These are phyloP conservation scores for Biscogniauxia sp. DNA, from an alignment of 2,329 filamentous ascomycete genomes.

Conservation along the genomic window DNA sequence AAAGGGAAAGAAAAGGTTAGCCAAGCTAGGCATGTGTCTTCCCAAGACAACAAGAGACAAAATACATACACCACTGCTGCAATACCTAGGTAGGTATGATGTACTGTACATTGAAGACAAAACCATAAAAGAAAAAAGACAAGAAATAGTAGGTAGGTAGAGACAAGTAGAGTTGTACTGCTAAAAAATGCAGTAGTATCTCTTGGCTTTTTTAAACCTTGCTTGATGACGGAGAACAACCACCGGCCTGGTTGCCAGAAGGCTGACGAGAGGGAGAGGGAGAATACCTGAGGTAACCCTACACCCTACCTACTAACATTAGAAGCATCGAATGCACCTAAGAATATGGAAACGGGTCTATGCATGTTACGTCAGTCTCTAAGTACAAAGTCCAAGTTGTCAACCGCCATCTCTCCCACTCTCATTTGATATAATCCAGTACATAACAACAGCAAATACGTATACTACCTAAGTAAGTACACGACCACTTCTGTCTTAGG, in stretches of 20 bases:
- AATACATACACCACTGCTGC: background rate
- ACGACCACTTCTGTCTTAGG: no score
- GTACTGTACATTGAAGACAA: no score
- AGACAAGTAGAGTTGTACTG: background rate
- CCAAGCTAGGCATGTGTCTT: background rate
- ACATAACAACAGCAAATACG: no score
- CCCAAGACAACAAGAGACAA: slow-evolving; percentile 1
- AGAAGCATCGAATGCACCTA: background rate
- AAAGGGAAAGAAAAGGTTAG: background rate
- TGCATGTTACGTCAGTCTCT: slow-evolving; percentile 15
- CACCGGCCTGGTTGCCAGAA: background rate
- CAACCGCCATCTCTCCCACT: background rate
- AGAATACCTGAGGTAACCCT: no score
- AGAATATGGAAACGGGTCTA: slow-evolving; percentile 10
- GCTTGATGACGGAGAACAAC: background rate
- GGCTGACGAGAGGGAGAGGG: slow-evolving; percentile 8
- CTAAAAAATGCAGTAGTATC: background rate
- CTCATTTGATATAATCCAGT: no score
- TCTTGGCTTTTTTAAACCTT: background rate
- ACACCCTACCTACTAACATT: no score
- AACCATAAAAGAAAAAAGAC: no score
- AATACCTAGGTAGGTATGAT: no score
- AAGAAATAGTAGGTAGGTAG: background rate
- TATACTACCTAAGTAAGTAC: no score
- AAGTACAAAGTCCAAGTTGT: slow-evolving; percentile 10